phyloP scores from a whole-genome alignment of 148 eudicot genomes.

The Vaccinium myrtillus region DNA sequence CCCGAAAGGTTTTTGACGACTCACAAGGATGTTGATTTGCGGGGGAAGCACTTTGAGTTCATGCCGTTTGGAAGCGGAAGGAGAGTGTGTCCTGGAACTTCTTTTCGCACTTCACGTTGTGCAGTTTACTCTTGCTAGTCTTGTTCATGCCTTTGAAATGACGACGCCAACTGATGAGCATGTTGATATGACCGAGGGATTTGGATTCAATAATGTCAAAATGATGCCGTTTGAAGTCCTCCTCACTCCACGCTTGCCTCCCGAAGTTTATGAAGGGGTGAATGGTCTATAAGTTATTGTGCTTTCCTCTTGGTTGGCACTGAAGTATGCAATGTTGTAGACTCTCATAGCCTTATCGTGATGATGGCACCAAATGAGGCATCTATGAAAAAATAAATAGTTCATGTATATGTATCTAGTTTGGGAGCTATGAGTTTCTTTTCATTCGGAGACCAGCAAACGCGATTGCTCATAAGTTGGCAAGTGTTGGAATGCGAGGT shows the following conservation, averaged over 20 bases:
- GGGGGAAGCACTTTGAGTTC: constrained; percentile 20
- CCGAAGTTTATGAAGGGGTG: neutral
- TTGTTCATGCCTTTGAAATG: constrained; percentile 19
- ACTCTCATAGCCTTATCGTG: too few relatives aligned
- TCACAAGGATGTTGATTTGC: constrained; percentile 20
- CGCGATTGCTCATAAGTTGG: too few relatives aligned
- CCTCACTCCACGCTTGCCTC: constrained; percentile 10
- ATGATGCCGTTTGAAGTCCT: constrained; percentile 23
- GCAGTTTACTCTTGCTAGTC: constrained; percentile 7
- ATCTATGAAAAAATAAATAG: too few relatives aligned
- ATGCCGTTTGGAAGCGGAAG: constrained; percentile 26
- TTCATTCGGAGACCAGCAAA: too few relatives aligned
- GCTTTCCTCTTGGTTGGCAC: neutral
- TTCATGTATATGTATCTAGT: too few relatives aligned
- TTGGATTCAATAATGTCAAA: constrained; percentile 18
- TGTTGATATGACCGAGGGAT: constrained; percentile 22
- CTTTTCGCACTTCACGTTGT: constrained; percentile 14
- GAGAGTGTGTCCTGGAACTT: constrained; percentile 22
- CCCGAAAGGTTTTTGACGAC: too few relatives aligned
- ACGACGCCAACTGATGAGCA: neutral
- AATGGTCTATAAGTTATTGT: neutral
- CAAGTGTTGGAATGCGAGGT: too few relatives aligned
- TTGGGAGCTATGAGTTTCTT: too few relatives aligned
- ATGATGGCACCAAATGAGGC: too few relatives aligned
- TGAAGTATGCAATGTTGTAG: too few relatives aligned